Conservation (phyloP, 768 basidiomycete genomes). For the Leucocoprinus birnbaumii region DNA sequence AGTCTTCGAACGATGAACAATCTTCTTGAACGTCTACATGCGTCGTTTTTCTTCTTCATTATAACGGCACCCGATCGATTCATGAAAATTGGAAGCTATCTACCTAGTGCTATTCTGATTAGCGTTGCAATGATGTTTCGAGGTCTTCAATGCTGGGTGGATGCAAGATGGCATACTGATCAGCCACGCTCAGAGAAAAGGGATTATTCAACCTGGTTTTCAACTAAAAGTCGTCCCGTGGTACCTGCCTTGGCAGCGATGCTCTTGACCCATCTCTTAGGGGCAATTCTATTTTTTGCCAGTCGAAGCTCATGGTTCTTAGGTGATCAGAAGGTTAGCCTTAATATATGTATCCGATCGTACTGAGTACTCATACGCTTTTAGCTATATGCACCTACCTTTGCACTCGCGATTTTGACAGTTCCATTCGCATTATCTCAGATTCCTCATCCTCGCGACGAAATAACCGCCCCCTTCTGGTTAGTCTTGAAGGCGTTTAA, state of each 20-base stretch:
- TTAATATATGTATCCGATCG: not conserved
- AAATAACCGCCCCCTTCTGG: constrained; percentile 35
- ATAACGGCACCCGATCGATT: constrained; percentile 61
- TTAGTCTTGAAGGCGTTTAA: constrained; percentile 67
- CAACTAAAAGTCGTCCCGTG: constrained; percentile 49
- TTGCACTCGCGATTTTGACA: constrained; percentile 18
- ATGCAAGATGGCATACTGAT: constrained; percentile 51
- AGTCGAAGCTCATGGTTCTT: constrained; percentile 45
- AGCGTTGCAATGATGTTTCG: constrained; percentile 84
- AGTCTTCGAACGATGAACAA: constrained; percentile 90
- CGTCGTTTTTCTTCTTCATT: constrained; percentile 97
- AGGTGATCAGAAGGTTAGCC: constrained; percentile 36
- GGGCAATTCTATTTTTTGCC: constrained; percentile 45
- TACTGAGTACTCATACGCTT: not conserved
- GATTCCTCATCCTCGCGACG: constrained; percentile 20
- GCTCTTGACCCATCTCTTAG: constrained; percentile 52
- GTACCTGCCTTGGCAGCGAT: constrained; percentile 52
- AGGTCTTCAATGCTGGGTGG: constrained; percentile 74
- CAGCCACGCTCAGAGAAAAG: constrained; percentile 16
- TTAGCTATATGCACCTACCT: constrained; percentile 6
- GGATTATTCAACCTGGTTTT: constrained; percentile 32
- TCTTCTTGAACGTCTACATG: constrained; percentile 91
- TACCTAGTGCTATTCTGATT: constrained; percentile 84
- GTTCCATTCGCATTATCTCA: constrained; percentile 31
- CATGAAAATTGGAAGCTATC: constrained; percentile 86